Conservation (phyloP, 257 asterid species). For the Perilla frutescens region DNA sequence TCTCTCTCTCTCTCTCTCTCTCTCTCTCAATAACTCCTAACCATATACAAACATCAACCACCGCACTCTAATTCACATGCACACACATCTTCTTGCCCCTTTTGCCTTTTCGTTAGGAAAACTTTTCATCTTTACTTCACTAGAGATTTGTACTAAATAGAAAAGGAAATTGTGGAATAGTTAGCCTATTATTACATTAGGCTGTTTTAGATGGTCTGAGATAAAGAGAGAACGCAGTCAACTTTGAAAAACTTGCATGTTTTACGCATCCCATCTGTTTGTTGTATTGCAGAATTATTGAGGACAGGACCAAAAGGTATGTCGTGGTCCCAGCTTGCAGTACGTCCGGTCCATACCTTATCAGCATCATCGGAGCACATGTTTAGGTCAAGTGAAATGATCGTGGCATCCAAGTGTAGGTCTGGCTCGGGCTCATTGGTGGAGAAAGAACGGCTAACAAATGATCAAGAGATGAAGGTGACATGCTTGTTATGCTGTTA, state of each 20-base stretch:
- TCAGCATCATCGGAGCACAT: slow-evolving; percentile 21
- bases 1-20: background rate
- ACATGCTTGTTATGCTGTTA: slow-evolving; percentile 10
- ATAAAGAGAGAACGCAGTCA: background rate
- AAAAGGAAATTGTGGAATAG: no score
- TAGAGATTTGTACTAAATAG: background rate
- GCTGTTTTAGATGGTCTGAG: slow-evolving; percentile 1
- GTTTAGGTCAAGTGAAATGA: slow-evolving; percentile 29
- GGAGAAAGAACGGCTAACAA: background rate
- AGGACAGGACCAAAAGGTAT: background rate
- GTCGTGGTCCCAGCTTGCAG: slow-evolving; percentile 36
- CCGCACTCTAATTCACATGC: background rate
- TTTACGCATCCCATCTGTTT: slow-evolving; percentile 23
- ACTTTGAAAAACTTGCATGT: background rate
- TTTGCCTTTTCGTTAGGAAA: background rate
- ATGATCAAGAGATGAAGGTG: slow-evolving; percentile 1
- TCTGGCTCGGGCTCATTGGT: slow-evolving; percentile 38
- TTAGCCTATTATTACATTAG: background rate
- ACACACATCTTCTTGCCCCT: background rate
- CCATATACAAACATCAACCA: background rate
- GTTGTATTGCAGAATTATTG: slow-evolving; percentile 42
- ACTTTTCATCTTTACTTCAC: background rate
- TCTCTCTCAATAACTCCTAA: background rate
- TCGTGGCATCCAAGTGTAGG: slow-evolving; percentile 1
- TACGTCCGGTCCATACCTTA: slow-evolving; percentile 17